These are phyloP conservation scores for Neurospora terricola DNA, from an alignment of 495 filamentous ascomycete species.

Conservation along the genomic window DNA sequence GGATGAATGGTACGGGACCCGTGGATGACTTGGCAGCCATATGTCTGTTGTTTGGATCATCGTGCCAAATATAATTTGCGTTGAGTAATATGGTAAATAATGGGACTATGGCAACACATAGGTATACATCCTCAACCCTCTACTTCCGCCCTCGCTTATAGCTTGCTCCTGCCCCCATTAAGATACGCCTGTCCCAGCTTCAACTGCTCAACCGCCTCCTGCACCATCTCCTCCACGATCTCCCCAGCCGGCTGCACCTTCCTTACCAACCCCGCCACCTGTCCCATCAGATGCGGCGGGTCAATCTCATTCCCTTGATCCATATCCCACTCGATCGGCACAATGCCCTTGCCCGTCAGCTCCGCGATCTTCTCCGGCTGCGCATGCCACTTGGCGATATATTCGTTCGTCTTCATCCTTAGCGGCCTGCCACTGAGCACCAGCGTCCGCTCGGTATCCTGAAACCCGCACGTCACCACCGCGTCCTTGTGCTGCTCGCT, in stretches of 20 bases:
- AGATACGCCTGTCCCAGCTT: conserved; percentile 44
- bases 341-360: conserved; percentile 62
- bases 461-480: conserved; percentile 64
- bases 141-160: conserved; percentile 15
- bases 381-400: conserved; percentile 67
- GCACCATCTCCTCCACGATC: conserved; percentile 84
- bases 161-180: conserved; percentile 24
- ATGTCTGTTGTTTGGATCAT: too few relatives aligned
- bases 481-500: conserved; percentile 68
- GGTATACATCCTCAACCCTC: neutral
- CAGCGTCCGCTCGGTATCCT: conserved; percentile 68
- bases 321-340: conserved; percentile 72
- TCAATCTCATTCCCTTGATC: conserved; percentile 68
- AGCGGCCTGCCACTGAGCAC: conserved; percentile 71
- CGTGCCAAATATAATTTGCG: too few relatives aligned
- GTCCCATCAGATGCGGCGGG: conserved; percentile 84
- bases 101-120: too few relatives aligned
- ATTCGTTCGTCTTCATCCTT: conserved; percentile 71
- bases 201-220: conserved; percentile 61
- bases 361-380: conserved; percentile 59
- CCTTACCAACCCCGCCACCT: conserved; percentile 68
- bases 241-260: conserved; percentile 67
- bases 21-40: too few relatives aligned
- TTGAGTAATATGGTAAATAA: too few relatives aligned
- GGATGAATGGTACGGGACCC: too few relatives aligned